Conservation (phyloP, 192 early-diverging fungal genomes). For the Mortierella alpina region DNA sequence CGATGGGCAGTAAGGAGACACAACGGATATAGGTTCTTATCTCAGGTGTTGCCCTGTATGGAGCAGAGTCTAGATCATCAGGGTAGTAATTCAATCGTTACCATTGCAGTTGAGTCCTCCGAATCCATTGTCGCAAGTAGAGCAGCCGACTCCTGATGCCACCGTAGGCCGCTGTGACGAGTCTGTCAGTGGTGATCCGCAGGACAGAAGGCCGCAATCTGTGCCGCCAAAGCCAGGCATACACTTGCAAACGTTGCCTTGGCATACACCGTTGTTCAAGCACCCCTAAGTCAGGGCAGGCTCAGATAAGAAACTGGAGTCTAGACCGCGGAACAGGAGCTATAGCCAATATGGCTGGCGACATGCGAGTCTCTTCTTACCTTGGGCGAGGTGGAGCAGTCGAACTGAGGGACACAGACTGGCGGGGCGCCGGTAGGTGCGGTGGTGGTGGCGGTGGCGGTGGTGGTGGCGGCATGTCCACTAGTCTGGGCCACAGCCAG, state of each 20-base stretch:
- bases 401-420: conserved; percentile 24
- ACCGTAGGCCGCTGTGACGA: conserved; percentile 26
- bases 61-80: background rate
- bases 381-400: conserved; percentile 36
- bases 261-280: conserved; percentile 31
- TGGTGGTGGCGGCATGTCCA: background rate
- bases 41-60: background rate
- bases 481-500: background rate
- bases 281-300: conserved; percentile 19
- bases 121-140: conserved; percentile 65
- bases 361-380: conserved; percentile 14
- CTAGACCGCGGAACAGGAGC: too few species aligned
- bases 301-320: too few species aligned
- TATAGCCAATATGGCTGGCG: too few species aligned
- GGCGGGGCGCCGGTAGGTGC: conserved; percentile 3
- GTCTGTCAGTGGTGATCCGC: conserved; percentile 28
- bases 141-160: background rate
- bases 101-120: conserved; percentile 66
- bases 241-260: conserved; percentile 22
- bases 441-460: conserved; percentile 3
- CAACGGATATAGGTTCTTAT: background rate
- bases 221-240: conserved; percentile 36
- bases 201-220: conserved; percentile 33
- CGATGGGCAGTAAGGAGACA: background rate
- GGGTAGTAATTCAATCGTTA: background rate